These are phyloP conservation scores for Cystobasidium onofrii DNA, from an alignment of 768 basidiomycete genomes.

Conservation along the genomic window DNA sequence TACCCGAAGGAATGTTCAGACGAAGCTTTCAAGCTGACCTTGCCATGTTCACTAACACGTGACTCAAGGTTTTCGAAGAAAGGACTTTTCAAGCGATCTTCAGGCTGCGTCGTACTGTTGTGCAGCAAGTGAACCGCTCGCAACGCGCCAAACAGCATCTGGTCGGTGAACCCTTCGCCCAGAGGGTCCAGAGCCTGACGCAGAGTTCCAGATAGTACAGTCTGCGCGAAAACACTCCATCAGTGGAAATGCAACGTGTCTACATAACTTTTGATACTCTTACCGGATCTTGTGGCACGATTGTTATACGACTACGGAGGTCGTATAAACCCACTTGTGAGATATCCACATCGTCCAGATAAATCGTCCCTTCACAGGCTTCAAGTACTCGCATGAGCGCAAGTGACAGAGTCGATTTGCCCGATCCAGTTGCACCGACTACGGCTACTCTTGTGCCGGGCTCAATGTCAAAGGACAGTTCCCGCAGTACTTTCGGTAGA, in stretches of 20 bases:
- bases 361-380: conserved; percentile 43
- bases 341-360: conserved; percentile 48
- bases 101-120: neutral
- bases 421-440: conserved; percentile 31
- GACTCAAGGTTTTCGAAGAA: conserved; percentile 8
- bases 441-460: conserved; percentile 45
- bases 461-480: conserved; percentile 46
- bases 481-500: conserved; percentile 46
- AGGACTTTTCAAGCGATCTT: neutral
- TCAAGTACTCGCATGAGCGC: conserved; percentile 50
- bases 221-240: neutral
- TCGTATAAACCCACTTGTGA: conserved; percentile 53
- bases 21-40: neutral
- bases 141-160: neutral
- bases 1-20: no score
- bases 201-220: conserved; percentile 20
- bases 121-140: neutral
- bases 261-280: no score
- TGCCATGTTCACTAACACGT: neutral
- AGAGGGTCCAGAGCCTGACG: conserved; percentile 27
- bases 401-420: conserved; percentile 45
- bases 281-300: conserved; percentile 2
- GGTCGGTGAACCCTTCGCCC: neutral
- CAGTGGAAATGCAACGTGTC: no score
- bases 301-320: conserved; percentile 37